Evolutionary conservation across 2,329 filamentous ascomycete genomes (phyloP).

Genomic region (Sarocladium oryzae): DNA sequence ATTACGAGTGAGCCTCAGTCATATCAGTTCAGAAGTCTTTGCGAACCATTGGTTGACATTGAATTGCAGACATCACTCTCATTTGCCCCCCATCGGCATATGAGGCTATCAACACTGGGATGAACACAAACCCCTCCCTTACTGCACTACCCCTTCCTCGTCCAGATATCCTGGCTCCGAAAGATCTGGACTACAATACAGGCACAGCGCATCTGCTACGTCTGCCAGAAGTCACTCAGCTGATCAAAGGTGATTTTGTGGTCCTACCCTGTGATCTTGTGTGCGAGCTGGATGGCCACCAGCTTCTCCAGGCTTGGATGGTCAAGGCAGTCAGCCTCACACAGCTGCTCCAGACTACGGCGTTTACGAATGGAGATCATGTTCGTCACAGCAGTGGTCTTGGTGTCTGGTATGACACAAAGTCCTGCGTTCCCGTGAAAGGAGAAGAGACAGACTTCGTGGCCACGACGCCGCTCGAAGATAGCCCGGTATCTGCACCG

Average conservation of each 20-base stretch:
- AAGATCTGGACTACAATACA: slow-evolving; percentile 71
- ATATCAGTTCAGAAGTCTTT: background rate
- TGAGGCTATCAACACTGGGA: slow-evolving; percentile 59
- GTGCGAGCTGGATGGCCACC: slow-evolving; percentile 79
- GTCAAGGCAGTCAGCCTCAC: slow-evolving; percentile 67
- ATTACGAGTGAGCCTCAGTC: slow-evolving; percentile 54
- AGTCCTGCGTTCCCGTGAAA: slow-evolving; percentile 68
- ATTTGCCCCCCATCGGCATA: slow-evolving; percentile 60
- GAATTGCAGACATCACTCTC: slow-evolving; percentile 50
- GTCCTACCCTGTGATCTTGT: slow-evolving; percentile 90
- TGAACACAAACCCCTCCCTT: slow-evolving; percentile 72
- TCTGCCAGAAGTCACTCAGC: slow-evolving; percentile 71
- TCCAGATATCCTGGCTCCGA: slow-evolving; percentile 70
- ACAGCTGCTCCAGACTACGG: slow-evolving; percentile 47
- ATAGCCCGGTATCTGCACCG: slow-evolving; percentile 36
- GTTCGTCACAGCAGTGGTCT: slow-evolving; percentile 64
- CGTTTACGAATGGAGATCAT: slow-evolving; percentile 30
- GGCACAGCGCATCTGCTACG: slow-evolving; percentile 86
- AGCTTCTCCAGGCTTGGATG: slow-evolving; percentile 88
- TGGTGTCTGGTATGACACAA: slow-evolving; percentile 87
- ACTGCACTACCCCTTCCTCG: slow-evolving; percentile 67
- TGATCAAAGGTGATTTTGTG: slow-evolving; percentile 79
- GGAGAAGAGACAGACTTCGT: slow-evolving; percentile 92
- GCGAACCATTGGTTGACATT: slow-evolving; percentile 17
- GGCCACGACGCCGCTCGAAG: slow-evolving; percentile 54